Conservation (phyloP, 2,329 filamentous ascomycete genomes). For the Raffaelea albimanens region DNA sequence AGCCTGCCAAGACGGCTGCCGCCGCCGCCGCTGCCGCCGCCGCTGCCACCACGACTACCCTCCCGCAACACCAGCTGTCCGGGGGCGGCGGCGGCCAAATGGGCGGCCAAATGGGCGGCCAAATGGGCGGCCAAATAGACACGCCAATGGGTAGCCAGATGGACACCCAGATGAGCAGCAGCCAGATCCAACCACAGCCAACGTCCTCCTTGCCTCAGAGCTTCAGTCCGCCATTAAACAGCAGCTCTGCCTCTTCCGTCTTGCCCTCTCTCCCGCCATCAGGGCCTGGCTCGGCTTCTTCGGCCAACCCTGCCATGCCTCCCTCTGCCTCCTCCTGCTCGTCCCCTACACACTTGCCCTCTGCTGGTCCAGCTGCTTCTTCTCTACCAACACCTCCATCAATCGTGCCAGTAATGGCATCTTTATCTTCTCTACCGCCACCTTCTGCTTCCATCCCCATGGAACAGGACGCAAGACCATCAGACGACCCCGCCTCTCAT, state of each 20-base stretch:
- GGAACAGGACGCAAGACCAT: neutral
- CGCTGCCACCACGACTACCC: neutral
- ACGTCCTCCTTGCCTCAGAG: no score
- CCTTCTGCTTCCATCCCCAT: neutral
- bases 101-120: no score
- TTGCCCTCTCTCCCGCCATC: constrained; percentile 5
- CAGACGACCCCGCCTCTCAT: neutral
- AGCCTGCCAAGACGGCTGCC: constrained; percentile 50
- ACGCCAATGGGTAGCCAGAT: no score
- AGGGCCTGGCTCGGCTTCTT: constrained; percentile 10
- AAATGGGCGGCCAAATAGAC: no score
- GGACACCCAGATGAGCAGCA: no score
- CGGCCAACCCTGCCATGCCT: constrained; percentile 9
- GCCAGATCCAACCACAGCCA: no score
- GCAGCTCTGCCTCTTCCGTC: constrained; percentile 3
- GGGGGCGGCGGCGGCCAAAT: no score
- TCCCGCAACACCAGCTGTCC: neutral
- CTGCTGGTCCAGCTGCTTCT: neutral
- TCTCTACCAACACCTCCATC: neutral
- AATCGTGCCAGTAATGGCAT: neutral
- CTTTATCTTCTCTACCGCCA: neutral
- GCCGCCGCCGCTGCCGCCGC: neutral
- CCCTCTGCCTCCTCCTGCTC: neutral
- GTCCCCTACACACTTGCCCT: neutral
- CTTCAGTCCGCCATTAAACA: neutral